Percentiles rank a stretch among this genome's conserved stretches.
Conservation (phyloP, 2,329 filamentous ascomycete genomes). For the Xylaria sp. region DNA sequence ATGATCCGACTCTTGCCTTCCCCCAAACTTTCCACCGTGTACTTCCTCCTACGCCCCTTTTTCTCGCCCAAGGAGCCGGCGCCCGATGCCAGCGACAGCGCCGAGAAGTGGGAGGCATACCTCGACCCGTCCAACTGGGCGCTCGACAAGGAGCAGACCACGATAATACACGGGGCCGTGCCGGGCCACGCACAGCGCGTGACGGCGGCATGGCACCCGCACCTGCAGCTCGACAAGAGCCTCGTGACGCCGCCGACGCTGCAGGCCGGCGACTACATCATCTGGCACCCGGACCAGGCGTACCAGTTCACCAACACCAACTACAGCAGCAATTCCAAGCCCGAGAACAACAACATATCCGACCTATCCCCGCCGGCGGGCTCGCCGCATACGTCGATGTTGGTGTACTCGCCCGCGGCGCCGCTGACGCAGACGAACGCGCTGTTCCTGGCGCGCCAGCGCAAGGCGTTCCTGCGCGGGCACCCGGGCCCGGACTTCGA, state of each 20-base stretch:
- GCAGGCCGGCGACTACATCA: constrained; percentile 66
- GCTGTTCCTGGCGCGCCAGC: constrained; percentile 66
- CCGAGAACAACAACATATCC: constrained; percentile 39
- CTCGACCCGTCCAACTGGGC: constrained; percentile 56
- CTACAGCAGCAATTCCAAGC: constrained; percentile 35
- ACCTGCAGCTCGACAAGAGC: constrained; percentile 63
- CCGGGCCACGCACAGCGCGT: constrained; percentile 68
- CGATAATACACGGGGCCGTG: constrained; percentile 68
- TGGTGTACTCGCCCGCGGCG: constrained; percentile 66
- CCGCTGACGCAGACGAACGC: constrained; percentile 69
- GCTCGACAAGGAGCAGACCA: constrained; percentile 62
- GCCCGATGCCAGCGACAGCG: constrained; percentile 49
- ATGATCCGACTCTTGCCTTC: constrained; percentile 61
- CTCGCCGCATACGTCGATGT: constrained; percentile 55
- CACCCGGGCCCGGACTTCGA: constrained; percentile 68
- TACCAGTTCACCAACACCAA: constrained; percentile 62
- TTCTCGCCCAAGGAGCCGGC: constrained; percentile 59
- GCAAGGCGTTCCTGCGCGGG: constrained; percentile 66
- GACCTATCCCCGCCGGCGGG: background rate
- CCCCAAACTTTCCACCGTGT: constrained; percentile 60
- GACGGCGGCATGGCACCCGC: constrained; percentile 68
- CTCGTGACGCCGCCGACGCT: constrained; percentile 67
- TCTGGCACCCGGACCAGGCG: constrained; percentile 68
- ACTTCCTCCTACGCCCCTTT: constrained; percentile 63
- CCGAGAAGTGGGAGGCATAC: constrained; percentile 60